phyloP scores from a whole-genome alignment of 2,329 filamentous ascomycete species.

The Allantophomopsis cytisporea region DNA sequence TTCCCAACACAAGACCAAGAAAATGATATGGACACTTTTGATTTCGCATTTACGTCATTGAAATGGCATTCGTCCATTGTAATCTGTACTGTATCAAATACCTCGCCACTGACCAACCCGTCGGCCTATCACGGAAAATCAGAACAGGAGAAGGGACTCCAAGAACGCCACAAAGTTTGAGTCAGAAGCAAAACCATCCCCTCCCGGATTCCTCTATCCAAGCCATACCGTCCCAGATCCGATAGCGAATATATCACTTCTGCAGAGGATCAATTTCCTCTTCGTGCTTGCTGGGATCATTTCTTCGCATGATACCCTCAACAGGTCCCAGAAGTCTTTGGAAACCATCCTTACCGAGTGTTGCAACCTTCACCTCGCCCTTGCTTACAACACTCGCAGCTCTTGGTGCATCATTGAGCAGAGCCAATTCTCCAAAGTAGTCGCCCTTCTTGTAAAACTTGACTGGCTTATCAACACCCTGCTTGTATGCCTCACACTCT shows the following conservation, averaged over 20 bases:
- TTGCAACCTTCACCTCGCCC: constrained; percentile 86
- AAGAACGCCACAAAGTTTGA: not conserved
- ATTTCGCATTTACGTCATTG: too few species aligned
- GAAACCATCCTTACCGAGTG: constrained; percentile 86
- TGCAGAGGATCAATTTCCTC: constrained; percentile 57
- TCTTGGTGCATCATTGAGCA: constrained; percentile 86
- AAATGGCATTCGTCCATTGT: too few species aligned
- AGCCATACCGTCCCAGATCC: constrained; percentile 6
- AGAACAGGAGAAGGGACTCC: too few species aligned
- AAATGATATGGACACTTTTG: too few species aligned
- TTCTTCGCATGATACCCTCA: constrained; percentile 85
- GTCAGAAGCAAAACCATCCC: constrained; percentile 3
- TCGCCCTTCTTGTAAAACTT: constrained; percentile 82
- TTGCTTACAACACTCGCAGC: constrained; percentile 77
- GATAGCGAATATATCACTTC: constrained; percentile 9
- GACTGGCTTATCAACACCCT: constrained; percentile 55
- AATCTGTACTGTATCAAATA: too few species aligned
- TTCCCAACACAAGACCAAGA: too few species aligned
- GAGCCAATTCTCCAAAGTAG: constrained; percentile 90
- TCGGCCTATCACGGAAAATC: too few species aligned
- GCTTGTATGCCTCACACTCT: constrained; percentile 75
- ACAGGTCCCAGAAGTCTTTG: constrained; percentile 86
- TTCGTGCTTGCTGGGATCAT: constrained; percentile 31
- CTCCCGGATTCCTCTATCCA: constrained; percentile 6
- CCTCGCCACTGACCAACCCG: too few species aligned